Base-by-base conservation (phyloP, 2,329 filamentous ascomycete species). In the Aspergillus puulaauensis region DNA sequence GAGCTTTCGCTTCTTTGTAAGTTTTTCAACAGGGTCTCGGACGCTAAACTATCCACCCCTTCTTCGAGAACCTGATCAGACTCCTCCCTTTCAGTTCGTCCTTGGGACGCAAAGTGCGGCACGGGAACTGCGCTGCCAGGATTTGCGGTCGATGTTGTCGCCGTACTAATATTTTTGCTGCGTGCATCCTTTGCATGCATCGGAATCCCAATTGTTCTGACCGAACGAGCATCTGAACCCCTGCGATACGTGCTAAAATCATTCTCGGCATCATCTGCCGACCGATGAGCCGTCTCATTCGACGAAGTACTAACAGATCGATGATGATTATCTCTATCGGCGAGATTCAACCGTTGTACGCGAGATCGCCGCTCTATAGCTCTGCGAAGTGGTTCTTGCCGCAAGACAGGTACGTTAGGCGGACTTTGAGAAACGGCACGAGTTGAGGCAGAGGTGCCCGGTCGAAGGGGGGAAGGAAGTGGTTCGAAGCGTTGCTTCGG, bases 341-440 rank as follows among this genome's bases (percentile, higher is more conserved):
- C 72, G 5, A 69, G 63, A 35, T 67, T 70, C 46, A 79, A 67
- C 54, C 79, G 74, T 55, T 80, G 80, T n/a, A 73, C 76, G 60
- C 77, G 74, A 37, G 79, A 77, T 19, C 78, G 77, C 50, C 80
- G 70, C 61, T 83, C 83, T 59, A 84, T 83, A 14, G 80, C 80
- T 54, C 81, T 77, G 19, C 82, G 79, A 35, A 84, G 71, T 6
- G 81, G 83, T 58, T 82, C 79, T 62, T 83, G 79, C 27, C 82
- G 76, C 37, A 81, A 77, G 2, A 80, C 70, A 23, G 79, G 76
- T 56, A 79, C 75, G 27, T 72, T 76, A 1, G 82, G 82, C 17
- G 82, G 82, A 24, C 82, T 84, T 61, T 83, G 80, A 6, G 81
- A 83, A 59, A 79, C 75, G 31, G 75, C 79, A 43, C 79, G 77